Conservation (phyloP, 306 rosid species). For the Cajanus cajan region DNA sequence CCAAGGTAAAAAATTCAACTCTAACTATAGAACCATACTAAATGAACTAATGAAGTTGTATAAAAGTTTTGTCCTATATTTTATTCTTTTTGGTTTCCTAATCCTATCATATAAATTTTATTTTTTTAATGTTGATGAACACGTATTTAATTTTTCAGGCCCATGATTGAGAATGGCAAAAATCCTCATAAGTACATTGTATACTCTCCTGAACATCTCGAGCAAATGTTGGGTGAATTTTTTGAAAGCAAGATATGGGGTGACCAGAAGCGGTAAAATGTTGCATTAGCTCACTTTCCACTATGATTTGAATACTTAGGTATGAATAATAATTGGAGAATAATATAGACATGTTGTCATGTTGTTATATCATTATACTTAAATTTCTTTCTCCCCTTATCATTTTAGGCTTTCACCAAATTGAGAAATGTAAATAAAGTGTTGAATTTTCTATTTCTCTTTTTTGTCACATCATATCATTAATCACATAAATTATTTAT, state of each 20-base stretch:
- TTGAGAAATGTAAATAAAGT: not conserved
- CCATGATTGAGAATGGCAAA: conserved; percentile 84
- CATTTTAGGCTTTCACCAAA: not conserved
- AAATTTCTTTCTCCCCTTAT: not conserved
- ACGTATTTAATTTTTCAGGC: conserved; percentile 51
- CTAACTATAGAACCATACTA: not conserved
- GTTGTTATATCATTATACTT: not conserved
- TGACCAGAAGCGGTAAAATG: conserved; percentile 74
- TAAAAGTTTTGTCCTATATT: not conserved
- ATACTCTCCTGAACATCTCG: conserved; percentile 70
- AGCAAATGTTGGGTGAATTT: conserved; percentile 79
- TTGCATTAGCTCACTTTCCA: conserved; percentile 1
- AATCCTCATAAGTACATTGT: conserved; percentile 73
- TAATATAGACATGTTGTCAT: not conserved
- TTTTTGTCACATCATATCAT: not conserved
- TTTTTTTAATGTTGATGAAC: not conserved
- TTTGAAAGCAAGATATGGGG: conserved; percentile 86
- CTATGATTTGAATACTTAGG: conserved; percentile 1
- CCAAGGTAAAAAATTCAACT: not conserved
- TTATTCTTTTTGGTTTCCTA: not conserved
- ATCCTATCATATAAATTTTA: not conserved
- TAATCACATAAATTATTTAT: not conserved
- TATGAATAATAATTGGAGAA: not conserved
- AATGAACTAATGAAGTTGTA: not conserved
- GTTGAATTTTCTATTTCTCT: not conserved